phyloP scores from a whole-genome alignment of 2,329 filamentous ascomycete genomes.

The Neonectria coccinea region DNA sequence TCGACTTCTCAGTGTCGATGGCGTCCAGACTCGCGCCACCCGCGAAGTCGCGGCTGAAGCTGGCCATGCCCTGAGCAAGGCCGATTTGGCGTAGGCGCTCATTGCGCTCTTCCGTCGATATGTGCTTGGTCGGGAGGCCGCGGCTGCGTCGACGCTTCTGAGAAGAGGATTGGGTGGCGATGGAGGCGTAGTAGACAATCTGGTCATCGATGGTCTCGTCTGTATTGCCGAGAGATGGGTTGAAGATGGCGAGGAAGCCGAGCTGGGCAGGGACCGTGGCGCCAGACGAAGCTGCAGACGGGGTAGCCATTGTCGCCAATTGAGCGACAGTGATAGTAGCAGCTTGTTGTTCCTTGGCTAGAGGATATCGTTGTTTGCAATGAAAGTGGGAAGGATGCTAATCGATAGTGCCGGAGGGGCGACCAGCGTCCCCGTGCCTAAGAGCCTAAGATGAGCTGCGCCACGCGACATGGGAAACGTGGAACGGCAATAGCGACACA shows the following conservation, averaged over 20 bases:
- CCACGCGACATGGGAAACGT: not conserved
- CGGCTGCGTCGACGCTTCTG: conserved; percentile 57
- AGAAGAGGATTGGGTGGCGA: conserved; percentile 56
- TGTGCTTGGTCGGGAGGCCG: conserved; percentile 55
- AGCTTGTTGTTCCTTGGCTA: not conserved
- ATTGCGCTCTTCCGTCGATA: conserved; percentile 77
- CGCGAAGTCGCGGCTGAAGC: conserved; percentile 90
- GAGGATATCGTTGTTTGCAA: not conserved
- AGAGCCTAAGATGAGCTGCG: not conserved
- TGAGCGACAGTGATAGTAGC: conserved; percentile 35
- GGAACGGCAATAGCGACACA: not conserved
- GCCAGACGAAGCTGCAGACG: conserved; percentile 34
- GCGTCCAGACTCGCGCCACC: conserved; percentile 80
- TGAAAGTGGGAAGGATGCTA: not conserved
- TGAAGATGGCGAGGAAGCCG: conserved; percentile 94
- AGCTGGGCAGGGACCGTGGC: conserved; percentile 77
- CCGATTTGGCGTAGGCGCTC: conserved; percentile 93
- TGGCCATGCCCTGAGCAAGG: conserved; percentile 95
- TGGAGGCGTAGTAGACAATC: conserved; percentile 91
- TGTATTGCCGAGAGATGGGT: conserved; percentile 78
- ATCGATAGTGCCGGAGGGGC: not conserved
- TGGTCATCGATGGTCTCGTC: conserved; percentile 77
- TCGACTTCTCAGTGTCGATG: conserved; percentile 90
- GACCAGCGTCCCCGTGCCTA: not conserved
- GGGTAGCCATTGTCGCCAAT: conserved; percentile 26